phyloP scores from a whole-genome alignment of 805 yeast genomes.

The Kazachstania kunashirensis region DNA sequence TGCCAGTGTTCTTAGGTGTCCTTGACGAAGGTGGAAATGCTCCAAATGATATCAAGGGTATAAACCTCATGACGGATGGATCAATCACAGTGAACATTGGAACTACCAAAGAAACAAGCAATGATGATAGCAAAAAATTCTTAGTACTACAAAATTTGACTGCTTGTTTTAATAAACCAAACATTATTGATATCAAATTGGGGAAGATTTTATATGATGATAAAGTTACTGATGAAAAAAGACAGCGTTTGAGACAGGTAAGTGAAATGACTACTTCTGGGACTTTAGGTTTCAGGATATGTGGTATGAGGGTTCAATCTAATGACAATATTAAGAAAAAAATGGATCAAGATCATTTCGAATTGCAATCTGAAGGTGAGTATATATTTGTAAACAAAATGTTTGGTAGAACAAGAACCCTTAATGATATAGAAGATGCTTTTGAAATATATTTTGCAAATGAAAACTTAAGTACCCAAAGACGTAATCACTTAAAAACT shows the following conservation, averaged over 20 bases:
- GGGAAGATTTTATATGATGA: constrained; percentile 67
- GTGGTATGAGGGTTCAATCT: constrained; percentile 68
- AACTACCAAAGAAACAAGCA: background rate
- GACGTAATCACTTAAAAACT: constrained; percentile 33
- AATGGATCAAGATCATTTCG: constrained; percentile 13
- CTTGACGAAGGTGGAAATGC: constrained; percentile 17
- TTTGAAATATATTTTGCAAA: constrained; percentile 38
- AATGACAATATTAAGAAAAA: constrained; percentile 7
- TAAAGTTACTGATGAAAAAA: constrained; percentile 48
- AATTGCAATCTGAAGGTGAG: constrained; percentile 26
- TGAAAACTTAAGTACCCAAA: constrained; percentile 25
- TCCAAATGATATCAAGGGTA: constrained; percentile 3
- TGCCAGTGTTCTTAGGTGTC: constrained; percentile 25
- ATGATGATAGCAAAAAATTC: constrained; percentile 18
- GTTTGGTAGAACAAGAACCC: constrained; percentile 56
- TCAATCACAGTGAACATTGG: too few species aligned
- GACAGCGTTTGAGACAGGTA: constrained; percentile 50
- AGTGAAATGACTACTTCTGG: constrained; percentile 74
- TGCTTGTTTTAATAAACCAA: constrained; percentile 53
- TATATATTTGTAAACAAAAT: constrained; percentile 51
- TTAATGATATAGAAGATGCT: constrained; percentile 36
- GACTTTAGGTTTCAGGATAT: constrained; percentile 59
- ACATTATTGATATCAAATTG: constrained; percentile 73
- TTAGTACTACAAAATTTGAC: constrained; percentile 66
- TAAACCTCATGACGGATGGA: constrained; percentile 6